Percentiles rank a stretch among this genome's conserved stretches.
Evolutionary conservation across 352 stramenopile genomes (phyloP).

Genomic region (Pythium chondricola): DNA sequence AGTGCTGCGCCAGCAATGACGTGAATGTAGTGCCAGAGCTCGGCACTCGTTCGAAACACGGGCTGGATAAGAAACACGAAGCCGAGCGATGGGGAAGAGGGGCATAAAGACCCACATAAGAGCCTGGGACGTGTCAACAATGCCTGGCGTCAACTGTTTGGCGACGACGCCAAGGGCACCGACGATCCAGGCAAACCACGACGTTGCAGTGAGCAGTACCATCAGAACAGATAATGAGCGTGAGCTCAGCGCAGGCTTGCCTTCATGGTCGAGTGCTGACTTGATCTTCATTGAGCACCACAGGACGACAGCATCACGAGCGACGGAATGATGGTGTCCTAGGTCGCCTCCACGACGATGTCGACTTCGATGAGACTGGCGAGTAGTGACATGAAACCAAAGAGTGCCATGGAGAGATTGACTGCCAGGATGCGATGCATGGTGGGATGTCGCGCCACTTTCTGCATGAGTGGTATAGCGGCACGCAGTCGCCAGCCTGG

Average conservation of each 20-base stretch:
- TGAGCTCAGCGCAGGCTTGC: conserved; percentile 1
- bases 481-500: conserved; percentile 23
- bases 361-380: conserved; percentile 51
- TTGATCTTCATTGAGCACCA: conserved; percentile 24
- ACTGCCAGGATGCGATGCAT: conserved; percentile 38
- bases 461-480: conserved; percentile 12
- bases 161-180: conserved; percentile 24
- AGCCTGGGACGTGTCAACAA: neutral
- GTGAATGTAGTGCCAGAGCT: conserved; percentile 14
- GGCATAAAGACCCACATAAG: conserved; percentile 2
- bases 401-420: conserved; percentile 37
- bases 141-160: conserved; percentile 10
- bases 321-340: conserved; percentile 42
- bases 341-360: conserved; percentile 29
- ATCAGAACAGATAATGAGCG: neutral
- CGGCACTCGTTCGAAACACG: conserved; percentile 18
- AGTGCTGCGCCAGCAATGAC: conserved; percentile 19
- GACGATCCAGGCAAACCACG: conserved; percentile 10
- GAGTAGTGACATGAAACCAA: conserved; percentile 42
- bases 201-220: neutral
- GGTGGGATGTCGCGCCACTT: conserved; percentile 19
- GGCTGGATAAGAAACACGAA: conserved; percentile 15
- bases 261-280: conserved; percentile 16
- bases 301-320: conserved; percentile 42
- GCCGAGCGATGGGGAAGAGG: conserved; percentile 14